Conservation (phyloP, 1,284 basidiomycete genomes). For the Entoloma clypeatum region DNA sequence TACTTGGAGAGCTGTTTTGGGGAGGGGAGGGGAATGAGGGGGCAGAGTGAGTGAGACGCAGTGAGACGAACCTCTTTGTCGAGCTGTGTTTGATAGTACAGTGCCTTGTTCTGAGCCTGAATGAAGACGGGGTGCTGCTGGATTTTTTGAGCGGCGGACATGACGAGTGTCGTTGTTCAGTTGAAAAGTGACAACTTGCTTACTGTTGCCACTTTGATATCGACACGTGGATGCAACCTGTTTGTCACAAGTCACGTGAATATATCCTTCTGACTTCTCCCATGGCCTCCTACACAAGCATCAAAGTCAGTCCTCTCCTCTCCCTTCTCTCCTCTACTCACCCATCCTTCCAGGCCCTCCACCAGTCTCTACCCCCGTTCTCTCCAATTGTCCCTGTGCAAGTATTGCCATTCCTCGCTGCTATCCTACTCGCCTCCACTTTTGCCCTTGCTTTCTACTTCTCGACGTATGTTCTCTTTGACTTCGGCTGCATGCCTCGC, state of each 20-base stretch:
- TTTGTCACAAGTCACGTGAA: slow-evolving; percentile 16
- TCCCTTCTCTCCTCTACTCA: slow-evolving; percentile 3
- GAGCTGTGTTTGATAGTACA: slow-evolving; percentile 77
- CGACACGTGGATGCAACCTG: slow-evolving; percentile 38
- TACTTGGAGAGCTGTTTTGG: slow-evolving; percentile 81
- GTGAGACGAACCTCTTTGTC: slow-evolving; percentile 84
- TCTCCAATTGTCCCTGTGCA: slow-evolving; percentile 61
- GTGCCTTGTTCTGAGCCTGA: slow-evolving; percentile 74
- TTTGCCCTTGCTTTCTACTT: slow-evolving; percentile 86
- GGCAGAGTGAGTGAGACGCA: slow-evolving; percentile 11
- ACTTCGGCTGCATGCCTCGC: slow-evolving; percentile 9
- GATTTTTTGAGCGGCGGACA: slow-evolving; percentile 73
- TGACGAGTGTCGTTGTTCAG: slow-evolving; percentile 34
- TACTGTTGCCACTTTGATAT: slow-evolving; percentile 29
- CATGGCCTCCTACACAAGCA: slow-evolving; percentile 16
- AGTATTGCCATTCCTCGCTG: slow-evolving; percentile 70
- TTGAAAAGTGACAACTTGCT: slow-evolving; percentile 12
- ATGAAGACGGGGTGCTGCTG: slow-evolving; percentile 83
- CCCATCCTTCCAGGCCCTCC: slow-evolving; percentile 31
- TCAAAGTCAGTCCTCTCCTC: slow-evolving; percentile 6
- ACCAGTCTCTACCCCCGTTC: slow-evolving; percentile 53
- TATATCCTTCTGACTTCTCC: slow-evolving; percentile 14
- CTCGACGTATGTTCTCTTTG: slow-evolving; percentile 63
- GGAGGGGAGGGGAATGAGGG: slow-evolving; percentile 14
- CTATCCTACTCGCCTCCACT: slow-evolving; percentile 66